Evolutionary conservation across 2,329 filamentous ascomycete genomes (phyloP).

Genomic region (Xylariaceae sp.): DNA sequence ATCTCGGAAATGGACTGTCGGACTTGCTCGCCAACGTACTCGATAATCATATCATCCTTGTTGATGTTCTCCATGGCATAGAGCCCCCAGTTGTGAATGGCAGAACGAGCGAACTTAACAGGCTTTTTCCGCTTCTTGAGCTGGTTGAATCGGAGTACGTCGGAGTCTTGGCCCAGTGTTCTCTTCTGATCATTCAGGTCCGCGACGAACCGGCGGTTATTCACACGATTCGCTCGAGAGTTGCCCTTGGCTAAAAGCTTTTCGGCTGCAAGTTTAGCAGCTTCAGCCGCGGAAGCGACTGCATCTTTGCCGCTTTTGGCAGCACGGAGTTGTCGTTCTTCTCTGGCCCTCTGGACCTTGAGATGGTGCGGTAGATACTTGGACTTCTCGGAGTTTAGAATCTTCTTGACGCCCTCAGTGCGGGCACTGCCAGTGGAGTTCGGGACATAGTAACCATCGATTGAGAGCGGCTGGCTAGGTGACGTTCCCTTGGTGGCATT

Average conservation of each 20-base stretch:
- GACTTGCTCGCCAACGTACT: slow-evolving; percentile 97
- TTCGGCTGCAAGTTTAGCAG: slow-evolving; percentile 69
- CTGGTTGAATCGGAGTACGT: slow-evolving; percentile 96
- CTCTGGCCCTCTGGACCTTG: slow-evolving; percentile 85
- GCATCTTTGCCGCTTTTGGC: slow-evolving; percentile 64
- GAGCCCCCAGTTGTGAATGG: slow-evolving; percentile 97
- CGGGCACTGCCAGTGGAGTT: slow-evolving; percentile 82
- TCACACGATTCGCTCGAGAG: slow-evolving; percentile 89
- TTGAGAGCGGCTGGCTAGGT: slow-evolving; percentile 35
- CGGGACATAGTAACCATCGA: slow-evolving; percentile 72
- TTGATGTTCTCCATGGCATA: slow-evolving; percentile 97
- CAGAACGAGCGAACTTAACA: slow-evolving; percentile 94
- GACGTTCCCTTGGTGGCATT: slow-evolving; percentile 38
- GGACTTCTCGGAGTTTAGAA: slow-evolving; percentile 94
- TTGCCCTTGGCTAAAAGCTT: slow-evolving; percentile 82
- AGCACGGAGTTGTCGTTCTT: slow-evolving; percentile 77
- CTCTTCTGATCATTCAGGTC: slow-evolving; percentile 96
- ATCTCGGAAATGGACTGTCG: slow-evolving; percentile 97
- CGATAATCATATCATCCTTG: slow-evolving; percentile 99
- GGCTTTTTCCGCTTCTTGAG: slow-evolving; percentile 99
- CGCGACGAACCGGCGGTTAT: slow-evolving; percentile 89
- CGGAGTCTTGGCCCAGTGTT: slow-evolving; percentile 75
- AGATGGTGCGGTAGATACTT: slow-evolving; percentile 98
- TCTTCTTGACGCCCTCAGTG: slow-evolving; percentile 92
- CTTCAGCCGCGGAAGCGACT: slow-evolving; percentile 62